Conservation (phyloP, 2,329 filamentous ascomycete species). For the Dothistroma pini region DNA sequence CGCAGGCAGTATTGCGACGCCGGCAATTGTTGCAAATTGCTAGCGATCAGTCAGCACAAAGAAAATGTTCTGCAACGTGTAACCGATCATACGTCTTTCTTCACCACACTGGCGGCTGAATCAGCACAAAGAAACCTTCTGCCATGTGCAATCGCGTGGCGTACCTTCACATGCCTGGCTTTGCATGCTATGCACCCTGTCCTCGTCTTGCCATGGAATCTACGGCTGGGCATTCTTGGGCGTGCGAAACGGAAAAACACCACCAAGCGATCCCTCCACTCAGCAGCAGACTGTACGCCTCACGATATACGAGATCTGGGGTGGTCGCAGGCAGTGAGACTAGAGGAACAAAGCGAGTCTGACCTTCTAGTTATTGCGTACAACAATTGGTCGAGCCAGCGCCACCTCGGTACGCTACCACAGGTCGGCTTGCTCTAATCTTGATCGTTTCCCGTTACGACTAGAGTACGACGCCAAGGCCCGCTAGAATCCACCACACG, state of each 20-base stretch:
- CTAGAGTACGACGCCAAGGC: constrained; percentile 1
- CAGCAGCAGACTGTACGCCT: background rate
- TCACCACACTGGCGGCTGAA: too few relatives aligned
- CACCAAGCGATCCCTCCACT: background rate
- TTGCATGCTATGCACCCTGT: constrained; percentile 29
- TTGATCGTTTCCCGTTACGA: background rate
- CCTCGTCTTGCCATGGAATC: constrained; percentile 30
- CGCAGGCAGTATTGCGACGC: constrained; percentile 26
- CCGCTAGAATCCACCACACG: background rate
- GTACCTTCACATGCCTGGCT: constrained; percentile 30
- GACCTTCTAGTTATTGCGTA: background rate
- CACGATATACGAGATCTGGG: constrained; percentile 15
- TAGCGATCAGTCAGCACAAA: constrained; percentile 14
- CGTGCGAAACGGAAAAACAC: too few relatives aligned
- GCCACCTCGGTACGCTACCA: background rate
- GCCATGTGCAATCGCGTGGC: constrained; percentile 4
- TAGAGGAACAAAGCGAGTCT: background rate
- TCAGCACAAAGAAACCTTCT: constrained; percentile 8
- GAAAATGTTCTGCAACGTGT: background rate
- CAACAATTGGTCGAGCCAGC: background rate
- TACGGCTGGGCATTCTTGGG: constrained; percentile 26
- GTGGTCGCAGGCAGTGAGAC: background rate
- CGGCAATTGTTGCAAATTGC: constrained; percentile 29
- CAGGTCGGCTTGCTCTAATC: background rate
- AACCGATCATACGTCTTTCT: background rate